Evolutionary conservation across 1,284 basidiomycete species (phyloP).

Genomic region (Puccinia triticina): DNA sequence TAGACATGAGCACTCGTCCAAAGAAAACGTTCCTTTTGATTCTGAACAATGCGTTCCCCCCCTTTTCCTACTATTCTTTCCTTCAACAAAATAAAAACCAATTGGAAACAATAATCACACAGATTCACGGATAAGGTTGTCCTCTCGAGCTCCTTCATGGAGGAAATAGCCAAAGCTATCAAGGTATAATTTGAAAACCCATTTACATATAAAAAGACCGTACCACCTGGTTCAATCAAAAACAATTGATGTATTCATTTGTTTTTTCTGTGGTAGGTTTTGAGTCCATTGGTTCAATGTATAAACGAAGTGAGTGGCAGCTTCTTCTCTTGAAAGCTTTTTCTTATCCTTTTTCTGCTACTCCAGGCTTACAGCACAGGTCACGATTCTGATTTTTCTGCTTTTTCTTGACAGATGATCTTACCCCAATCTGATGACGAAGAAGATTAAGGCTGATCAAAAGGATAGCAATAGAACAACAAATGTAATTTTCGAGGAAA

Average conservation of each 20-base stretch:
- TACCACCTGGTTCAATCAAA: not conserved
- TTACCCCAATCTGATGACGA: conserved; percentile 32
- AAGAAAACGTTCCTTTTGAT: not conserved
- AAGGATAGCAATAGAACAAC: not conserved
- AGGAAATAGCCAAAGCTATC: conserved; percentile 28
- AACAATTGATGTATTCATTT: not conserved
- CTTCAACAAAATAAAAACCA: not conserved
- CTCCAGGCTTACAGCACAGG: not conserved
- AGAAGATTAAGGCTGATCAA: conserved; percentile 15
- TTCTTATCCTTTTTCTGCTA: not conserved
- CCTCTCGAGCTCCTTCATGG: conserved; percentile 25
- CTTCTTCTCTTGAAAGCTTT: not conserved
- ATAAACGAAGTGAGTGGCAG: conserved; percentile 31
- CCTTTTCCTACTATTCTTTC: not conserved
- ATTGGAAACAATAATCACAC: not conserved
- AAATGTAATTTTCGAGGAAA: not conserved
- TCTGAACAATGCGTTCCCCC: not conserved
- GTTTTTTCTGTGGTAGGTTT: conserved; percentile 18
- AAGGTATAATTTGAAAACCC: not conserved
- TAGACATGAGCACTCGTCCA: not conserved
- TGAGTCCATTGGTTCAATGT: conserved; percentile 32
- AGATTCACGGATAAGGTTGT: conserved; percentile 28
- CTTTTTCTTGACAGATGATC: not conserved
- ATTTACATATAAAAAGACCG: not conserved
- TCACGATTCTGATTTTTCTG: not conserved